Percentiles rank a stretch among this genome's conserved stretches.
Evolutionary conservation across 371 early-diverging fungal species (phyloP).

Genomic region (Choanephora cucurbitarum): DNA sequence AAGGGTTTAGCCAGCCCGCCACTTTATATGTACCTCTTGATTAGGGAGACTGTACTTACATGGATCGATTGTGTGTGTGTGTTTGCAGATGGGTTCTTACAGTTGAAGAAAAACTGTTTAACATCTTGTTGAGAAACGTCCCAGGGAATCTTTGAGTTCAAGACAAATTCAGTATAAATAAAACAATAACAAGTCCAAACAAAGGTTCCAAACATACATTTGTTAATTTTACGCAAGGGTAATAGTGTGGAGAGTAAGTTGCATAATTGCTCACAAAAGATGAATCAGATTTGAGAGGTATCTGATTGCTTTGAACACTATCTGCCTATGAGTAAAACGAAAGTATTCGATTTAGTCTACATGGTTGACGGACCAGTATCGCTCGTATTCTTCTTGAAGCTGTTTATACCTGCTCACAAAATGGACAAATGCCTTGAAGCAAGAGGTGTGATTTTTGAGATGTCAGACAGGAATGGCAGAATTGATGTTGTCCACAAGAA

Average conservation of each 20-base stretch:
- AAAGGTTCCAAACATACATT: conserved; percentile 32
- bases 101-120: conserved; percentile 46
- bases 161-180: background rate
- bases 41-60: conserved; percentile 24
- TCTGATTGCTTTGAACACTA: background rate
- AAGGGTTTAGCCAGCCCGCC: background rate
- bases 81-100: conserved; percentile 38
- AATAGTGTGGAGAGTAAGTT: conserved; percentile 8
- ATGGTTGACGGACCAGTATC: background rate
- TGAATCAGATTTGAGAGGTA: conserved; percentile 4
- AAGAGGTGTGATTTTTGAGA: conserved; percentile 8
- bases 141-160: conserved; percentile 54
- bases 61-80: conserved; percentile 54
- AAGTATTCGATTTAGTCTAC: background rate
- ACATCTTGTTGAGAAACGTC: conserved; percentile 59
- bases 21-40: no score
- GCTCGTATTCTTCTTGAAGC: background rate
- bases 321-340: conserved; percentile 2
- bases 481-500: conserved; percentile 20
- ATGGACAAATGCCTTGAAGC: conserved; percentile 20
- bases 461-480: conserved; percentile 22
- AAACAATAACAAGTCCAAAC: background rate
- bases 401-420: conserved; percentile 22
- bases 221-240: conserved; percentile 44
- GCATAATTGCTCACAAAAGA: conserved; percentile 4